Evolutionary conservation across 2,329 filamentous ascomycete genomes (phyloP).

Genomic region (Tolypocladium paradoxum): DNA sequence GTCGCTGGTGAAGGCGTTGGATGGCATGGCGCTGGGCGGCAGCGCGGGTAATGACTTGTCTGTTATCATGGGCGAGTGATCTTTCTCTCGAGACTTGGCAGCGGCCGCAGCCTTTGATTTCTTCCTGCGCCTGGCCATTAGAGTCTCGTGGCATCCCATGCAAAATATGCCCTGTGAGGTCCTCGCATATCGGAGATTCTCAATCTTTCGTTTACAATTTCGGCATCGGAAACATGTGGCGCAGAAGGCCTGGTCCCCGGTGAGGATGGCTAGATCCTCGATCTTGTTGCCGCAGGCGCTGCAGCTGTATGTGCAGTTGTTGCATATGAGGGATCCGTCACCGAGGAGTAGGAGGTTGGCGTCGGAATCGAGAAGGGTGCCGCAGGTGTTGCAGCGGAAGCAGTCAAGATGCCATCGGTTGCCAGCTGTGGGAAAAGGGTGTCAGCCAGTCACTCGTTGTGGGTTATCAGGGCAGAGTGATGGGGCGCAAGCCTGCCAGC

Average conservation of each 20-base stretch:
- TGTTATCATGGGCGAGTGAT: slow-evolving; percentile 55
- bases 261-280: slow-evolving; percentile 93
- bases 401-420: slow-evolving; percentile 99
- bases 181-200: slow-evolving; percentile 92
- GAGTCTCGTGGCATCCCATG: slow-evolving; percentile 95
- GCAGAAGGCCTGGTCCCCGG: slow-evolving; percentile 95
- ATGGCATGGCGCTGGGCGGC: slow-evolving; percentile 61
- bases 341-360: slow-evolving; percentile 94
- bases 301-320: slow-evolving; percentile 98
- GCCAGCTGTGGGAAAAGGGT: slow-evolving; percentile 49
- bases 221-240: slow-evolving; percentile 93
- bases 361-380: slow-evolving; percentile 92
- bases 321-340: slow-evolving; percentile 96
- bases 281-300: slow-evolving; percentile 96
- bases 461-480: not conserved
- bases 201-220: slow-evolving; percentile 98
- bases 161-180: slow-evolving; percentile 98
- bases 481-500: not conserved
- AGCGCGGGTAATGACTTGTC: slow-evolving; percentile 92
- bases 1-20: slow-evolving; percentile 50
- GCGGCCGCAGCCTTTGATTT: slow-evolving; percentile 59
- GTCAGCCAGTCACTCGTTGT: slow-evolving; percentile 13
- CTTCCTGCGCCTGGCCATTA: slow-evolving; percentile 88
- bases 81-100: slow-evolving; percentile 52
- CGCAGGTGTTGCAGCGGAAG: slow-evolving; percentile 94